Conservation (phyloP, 345 rosid species). For the Mallotus nudiflorus region DNA sequence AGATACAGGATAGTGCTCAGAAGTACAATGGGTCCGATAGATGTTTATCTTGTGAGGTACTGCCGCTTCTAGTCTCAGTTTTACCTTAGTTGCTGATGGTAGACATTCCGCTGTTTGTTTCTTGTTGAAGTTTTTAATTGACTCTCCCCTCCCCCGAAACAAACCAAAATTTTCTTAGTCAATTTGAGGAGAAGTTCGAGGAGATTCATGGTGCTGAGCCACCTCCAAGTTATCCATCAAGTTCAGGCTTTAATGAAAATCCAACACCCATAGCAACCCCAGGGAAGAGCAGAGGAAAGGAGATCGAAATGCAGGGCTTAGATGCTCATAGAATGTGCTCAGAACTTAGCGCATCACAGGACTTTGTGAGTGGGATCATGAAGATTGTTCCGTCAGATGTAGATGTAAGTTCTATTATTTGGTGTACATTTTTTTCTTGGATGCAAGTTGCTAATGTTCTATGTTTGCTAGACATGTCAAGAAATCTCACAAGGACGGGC, state of each 20-base stretch:
- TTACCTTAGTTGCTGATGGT: background rate
- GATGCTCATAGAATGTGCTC: conserved; percentile 52
- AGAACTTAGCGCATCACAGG: conserved; percentile 61
- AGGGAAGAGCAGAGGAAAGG: conserved; percentile 53
- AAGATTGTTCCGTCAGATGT: conserved; percentile 88
- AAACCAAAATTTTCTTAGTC: conserved; percentile 51
- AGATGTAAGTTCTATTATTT: conserved; percentile 63
- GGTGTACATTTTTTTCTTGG: background rate
- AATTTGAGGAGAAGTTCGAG: conserved; percentile 90
- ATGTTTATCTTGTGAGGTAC: conserved; percentile 96
- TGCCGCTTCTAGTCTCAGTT: conserved; percentile 23
- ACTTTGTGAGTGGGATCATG: conserved; percentile 84
- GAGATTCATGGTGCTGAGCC: conserved; percentile 66
- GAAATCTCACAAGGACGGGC: background rate
- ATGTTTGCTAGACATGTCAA: conserved; percentile 3
- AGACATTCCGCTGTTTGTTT: background rate
- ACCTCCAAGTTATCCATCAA: conserved; percentile 54
- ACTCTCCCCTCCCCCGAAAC: conserved; percentile 3
- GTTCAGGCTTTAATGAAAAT: conserved; percentile 49
- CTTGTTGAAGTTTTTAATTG: background rate
- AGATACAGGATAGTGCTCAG: conserved; percentile 89
- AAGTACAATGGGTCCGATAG: conserved; percentile 98
- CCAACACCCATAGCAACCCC: conserved; percentile 28
- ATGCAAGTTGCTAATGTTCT: background rate
- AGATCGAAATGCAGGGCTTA: conserved; percentile 47